A percentile compares a stretch with the other conserved stretches of the same genome.
phyloP scores from a whole-genome alignment of 1,139 yeast species.

The Geotrichum klebahnii region DNA sequence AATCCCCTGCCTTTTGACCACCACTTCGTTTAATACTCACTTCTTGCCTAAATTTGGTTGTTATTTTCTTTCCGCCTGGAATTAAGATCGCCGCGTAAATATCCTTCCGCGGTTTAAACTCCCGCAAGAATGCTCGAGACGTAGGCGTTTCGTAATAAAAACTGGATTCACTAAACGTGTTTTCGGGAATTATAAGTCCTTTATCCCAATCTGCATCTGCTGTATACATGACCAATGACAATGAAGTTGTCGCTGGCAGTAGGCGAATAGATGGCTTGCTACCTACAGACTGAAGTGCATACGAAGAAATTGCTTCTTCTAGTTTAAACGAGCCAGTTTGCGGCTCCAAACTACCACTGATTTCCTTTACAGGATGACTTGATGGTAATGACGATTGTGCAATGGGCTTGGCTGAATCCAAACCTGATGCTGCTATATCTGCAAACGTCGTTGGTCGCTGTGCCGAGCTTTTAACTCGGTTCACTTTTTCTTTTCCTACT shows the following conservation, averaged over 20 bases:
- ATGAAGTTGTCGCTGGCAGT: background rate
- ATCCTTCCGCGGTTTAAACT: slow-evolving; percentile 18
- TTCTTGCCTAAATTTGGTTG: slow-evolving; percentile 1
- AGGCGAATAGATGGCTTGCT: background rate
- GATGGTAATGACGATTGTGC: background rate
- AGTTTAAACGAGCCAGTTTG: background rate
- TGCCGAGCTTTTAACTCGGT: too few species aligned
- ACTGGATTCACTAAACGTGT: slow-evolving; percentile 1
- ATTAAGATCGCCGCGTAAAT: slow-evolving; percentile 15
- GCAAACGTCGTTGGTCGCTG: too few species aligned
- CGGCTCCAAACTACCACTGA: too few species aligned
- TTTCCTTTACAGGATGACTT: too few species aligned
- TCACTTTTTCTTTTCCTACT: too few species aligned
- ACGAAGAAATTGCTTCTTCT: background rate
- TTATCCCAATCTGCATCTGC: background rate
- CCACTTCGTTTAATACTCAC: too few species aligned
- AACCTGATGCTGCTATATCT: too few species aligned
- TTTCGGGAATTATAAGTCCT: background rate
- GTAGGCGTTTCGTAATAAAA: background rate
- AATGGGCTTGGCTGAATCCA: too few species aligned
- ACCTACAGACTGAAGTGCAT: background rate
- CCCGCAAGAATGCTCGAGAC: slow-evolving; percentile 13
- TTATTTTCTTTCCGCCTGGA: slow-evolving; percentile 15
- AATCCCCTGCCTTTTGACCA: too few species aligned
- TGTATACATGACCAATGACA: background rate